Conservation (phyloP, 2,329 filamentous ascomycete species). For the Fusarium sp. region DNA sequence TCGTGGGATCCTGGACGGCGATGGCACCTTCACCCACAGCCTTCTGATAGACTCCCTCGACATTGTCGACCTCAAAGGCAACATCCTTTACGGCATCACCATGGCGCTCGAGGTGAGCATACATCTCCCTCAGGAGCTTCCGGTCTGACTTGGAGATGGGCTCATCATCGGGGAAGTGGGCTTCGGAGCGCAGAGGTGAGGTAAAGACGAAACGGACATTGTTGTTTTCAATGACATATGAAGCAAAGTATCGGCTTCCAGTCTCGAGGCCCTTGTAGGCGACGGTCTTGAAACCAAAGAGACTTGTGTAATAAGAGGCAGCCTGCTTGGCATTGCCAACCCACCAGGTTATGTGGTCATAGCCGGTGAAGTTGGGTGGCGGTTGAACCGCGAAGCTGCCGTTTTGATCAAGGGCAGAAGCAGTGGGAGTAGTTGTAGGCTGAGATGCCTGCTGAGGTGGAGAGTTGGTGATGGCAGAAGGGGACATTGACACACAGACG, state of each 20-base stretch:
- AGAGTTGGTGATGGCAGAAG: conserved; percentile 64
- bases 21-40: conserved; percentile 73
- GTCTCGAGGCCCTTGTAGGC: conserved; percentile 92
- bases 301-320: conserved; percentile 84
- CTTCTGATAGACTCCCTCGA: conserved; percentile 78
- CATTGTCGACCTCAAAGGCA: conserved; percentile 91
- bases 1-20: conserved; percentile 69
- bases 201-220: conserved; percentile 84
- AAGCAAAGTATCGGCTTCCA: conserved; percentile 80
- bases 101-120: conserved; percentile 84
- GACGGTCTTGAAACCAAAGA: conserved; percentile 84
- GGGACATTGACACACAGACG: conserved; percentile 60
- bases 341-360: conserved; percentile 95
- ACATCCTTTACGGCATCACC: conserved; percentile 96
- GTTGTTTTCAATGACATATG: conserved; percentile 83
- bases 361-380: conserved; percentile 75
- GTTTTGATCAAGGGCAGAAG: conserved; percentile 51
- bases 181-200: conserved; percentile 75
- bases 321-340: conserved; percentile 97
- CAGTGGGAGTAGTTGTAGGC: conserved; percentile 46
- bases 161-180: conserved; percentile 65
- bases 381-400: conserved; percentile 62
- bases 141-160: conserved; percentile 70
- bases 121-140: conserved; percentile 74
- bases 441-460: conserved; percentile 56